Conservation (phyloP, 495 filamentous ascomycete species). For the Xylaria venustula region DNA sequence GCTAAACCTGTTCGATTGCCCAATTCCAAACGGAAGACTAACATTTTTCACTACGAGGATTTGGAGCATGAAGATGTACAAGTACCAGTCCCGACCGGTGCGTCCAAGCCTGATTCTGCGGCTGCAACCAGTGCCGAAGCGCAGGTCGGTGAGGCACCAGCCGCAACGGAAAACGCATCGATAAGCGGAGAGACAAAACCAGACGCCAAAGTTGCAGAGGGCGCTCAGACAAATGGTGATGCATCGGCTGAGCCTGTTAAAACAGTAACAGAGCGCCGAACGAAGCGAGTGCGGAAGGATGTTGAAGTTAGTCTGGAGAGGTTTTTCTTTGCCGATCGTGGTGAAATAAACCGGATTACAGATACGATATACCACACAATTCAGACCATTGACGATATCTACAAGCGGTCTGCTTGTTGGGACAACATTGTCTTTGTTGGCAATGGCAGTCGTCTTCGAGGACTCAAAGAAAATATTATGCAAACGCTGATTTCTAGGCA, state of each 20-base stretch:
- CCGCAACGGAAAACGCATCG: constrained; percentile 25
- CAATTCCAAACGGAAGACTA: constrained; percentile 76
- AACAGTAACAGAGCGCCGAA: constrained; percentile 35
- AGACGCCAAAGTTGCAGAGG: constrained; percentile 20
- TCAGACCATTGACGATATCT: constrained; percentile 71
- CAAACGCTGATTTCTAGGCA: constrained; percentile 76
- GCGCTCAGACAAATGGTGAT: constrained; percentile 11
- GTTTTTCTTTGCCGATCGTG: constrained; percentile 73
- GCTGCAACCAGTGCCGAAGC: constrained; percentile 35
- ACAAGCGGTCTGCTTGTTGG: constrained; percentile 82
- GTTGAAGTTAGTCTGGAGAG: constrained; percentile 86
- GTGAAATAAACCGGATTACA: constrained; percentile 75
- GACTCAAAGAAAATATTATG: constrained; percentile 83
- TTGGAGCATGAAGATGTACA: constrained; percentile 62
- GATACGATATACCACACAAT: constrained; percentile 80
- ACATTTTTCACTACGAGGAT: constrained; percentile 82
- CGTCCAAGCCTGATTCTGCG: constrained; percentile 31
- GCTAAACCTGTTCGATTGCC: constrained; percentile 64
- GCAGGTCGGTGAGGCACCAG: constrained; percentile 38
- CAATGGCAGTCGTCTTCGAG: constrained; percentile 80
- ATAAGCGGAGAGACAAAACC: constrained; percentile 17
- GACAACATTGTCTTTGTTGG: constrained; percentile 85
- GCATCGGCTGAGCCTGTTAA: constrained; percentile 4
- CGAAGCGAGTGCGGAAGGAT: constrained; percentile 59
- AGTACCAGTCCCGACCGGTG: constrained; percentile 41